These are phyloP conservation scores for Coelastrella sp. DNA, from an alignment of 139 green algal genomes.

Conservation along the genomic window DNA sequence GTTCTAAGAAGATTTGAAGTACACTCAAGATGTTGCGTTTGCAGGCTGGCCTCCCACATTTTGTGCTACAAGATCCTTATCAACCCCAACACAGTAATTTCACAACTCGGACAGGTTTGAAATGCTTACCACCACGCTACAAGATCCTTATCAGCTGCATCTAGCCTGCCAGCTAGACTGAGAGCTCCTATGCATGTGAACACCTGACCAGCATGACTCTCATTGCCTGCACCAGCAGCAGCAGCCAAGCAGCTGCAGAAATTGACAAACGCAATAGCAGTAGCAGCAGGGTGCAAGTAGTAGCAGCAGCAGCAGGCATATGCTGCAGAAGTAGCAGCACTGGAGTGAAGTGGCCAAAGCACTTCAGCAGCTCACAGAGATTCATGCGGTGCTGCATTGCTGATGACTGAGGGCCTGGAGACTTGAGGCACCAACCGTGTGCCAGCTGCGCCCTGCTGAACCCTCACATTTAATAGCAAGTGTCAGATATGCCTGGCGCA, in stretches of 20 bases:
- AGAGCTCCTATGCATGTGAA: constrained; percentile 96
- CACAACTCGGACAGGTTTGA: neutral
- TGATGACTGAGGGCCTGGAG: too few species aligned
- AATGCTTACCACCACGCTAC: constrained; percentile 92
- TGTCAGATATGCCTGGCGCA: neutral
- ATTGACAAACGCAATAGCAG: neutral
- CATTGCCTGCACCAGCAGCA: constrained; percentile 66
- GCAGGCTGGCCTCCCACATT: neutral
- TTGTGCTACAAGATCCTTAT: neutral
- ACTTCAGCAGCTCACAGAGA: too few species aligned
- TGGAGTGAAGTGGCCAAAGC: too few species aligned
- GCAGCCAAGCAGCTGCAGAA: constrained; percentile 2
- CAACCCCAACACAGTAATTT: neutral
- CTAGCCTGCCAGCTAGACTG: constrained; percentile 78
- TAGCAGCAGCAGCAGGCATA: neutral
- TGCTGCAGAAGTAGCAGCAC: neutral
- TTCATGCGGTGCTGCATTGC: too few species aligned
- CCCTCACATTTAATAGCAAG: neutral
- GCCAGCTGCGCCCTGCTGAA: neutral
- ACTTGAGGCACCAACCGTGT: neutral
- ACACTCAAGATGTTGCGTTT: neutral
- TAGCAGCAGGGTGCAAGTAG: neutral
- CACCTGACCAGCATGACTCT: constrained; percentile 88
- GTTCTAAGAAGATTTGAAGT: too few species aligned
- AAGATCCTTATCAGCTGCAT: constrained; percentile 88